Evolutionary conservation across 108 stramenopile species (phyloP).

Genomic region (Aurantiochytrium sp.): DNA sequence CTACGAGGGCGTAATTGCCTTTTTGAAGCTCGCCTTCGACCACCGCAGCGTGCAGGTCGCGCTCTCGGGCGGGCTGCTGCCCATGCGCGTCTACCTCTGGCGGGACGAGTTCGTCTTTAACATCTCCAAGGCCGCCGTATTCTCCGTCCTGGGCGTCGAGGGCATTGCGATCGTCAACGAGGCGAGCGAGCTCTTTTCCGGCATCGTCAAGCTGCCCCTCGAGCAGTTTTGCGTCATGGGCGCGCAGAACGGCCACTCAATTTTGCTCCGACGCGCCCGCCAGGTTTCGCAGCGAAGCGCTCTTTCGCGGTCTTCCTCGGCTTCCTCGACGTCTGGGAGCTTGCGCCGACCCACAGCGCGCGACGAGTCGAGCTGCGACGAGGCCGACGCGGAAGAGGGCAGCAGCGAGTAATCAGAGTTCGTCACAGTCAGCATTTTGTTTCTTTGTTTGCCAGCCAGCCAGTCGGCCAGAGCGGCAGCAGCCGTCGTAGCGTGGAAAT

Average conservation of each 20-base stretch:
- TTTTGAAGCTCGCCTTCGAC: not conserved
- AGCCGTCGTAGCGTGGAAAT: no score
- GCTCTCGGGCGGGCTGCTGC: not conserved
- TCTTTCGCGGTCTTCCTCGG: no score
- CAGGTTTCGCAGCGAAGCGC: not conserved
- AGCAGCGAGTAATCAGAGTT: no score
- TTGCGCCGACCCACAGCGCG: no score
- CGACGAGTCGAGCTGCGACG: no score
- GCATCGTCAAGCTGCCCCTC: slow-evolving; percentile 11
- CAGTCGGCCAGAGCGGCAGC: no score
- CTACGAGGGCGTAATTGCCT: not conserved
- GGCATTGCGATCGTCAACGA: not conserved
- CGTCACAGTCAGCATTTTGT: no score
- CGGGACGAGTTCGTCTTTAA: not conserved
- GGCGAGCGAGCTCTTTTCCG: not conserved
- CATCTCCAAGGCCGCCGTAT: not conserved
- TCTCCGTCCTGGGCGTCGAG: not conserved
- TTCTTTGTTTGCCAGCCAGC: no score
- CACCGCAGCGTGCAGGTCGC: not conserved
- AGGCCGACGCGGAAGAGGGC: no score
- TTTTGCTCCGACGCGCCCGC: not conserved
- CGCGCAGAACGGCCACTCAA: slow-evolving; percentile 10
- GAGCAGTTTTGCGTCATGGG: slow-evolving; percentile 24
- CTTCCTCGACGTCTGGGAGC: no score
- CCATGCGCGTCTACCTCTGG: not conserved